Evolutionary conservation across 176 grass and related monocot genomes (phyloP), one percentile per base, ranked within the genome.

Genomic region (Alloteropsis semialata): DNA sequence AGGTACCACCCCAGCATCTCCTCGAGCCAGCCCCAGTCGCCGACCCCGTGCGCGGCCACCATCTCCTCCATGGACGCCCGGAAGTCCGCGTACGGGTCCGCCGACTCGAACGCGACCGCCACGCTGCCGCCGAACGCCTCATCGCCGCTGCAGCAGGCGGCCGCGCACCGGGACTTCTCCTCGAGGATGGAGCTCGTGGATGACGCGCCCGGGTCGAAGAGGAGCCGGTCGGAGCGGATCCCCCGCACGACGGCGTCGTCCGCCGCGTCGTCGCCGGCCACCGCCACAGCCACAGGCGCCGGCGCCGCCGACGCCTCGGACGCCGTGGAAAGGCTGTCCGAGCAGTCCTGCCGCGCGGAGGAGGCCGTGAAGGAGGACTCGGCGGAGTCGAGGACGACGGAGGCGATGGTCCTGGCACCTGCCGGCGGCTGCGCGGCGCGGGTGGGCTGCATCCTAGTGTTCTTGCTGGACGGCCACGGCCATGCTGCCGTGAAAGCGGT

Each of bases 1-100:
- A 97, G 78, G 78, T 91, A 97, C 94, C 91, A 93, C 36, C 67
- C 84, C 36, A 97, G 84, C 94, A 97, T 97, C 79, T 93, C 67
- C 82, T 97, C 91, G 5, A 97, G 82, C 88, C 88, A 97, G 16
- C 76, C 77, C 84, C 86, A 93, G 82, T 85, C 81, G 44, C 86
- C 84, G 22, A 84, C 63, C n/a, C 94, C 94, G 60, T 91, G 70
- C 45, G 84, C 88, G 48, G 44, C 64, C 68, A 97, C 88, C 94
- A 97, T 97, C 87, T 91, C 91, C 63, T 83, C 77, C 88, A 97
- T 97, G 37, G 94, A 97, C 84, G 58, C 79, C 25, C 86, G 81
- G 79, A 97, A 97, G 80, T 97, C 94, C 51, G 5, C 61, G 94
- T 97, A 97, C 59, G 91, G 94, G 72, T 97, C 88, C 22, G 83